Evolutionary conservation across 1,284 basidiomycete genomes (phyloP), one percentile per base, ranked within the genome.

Genomic region (Vanrija sp.): DNA sequence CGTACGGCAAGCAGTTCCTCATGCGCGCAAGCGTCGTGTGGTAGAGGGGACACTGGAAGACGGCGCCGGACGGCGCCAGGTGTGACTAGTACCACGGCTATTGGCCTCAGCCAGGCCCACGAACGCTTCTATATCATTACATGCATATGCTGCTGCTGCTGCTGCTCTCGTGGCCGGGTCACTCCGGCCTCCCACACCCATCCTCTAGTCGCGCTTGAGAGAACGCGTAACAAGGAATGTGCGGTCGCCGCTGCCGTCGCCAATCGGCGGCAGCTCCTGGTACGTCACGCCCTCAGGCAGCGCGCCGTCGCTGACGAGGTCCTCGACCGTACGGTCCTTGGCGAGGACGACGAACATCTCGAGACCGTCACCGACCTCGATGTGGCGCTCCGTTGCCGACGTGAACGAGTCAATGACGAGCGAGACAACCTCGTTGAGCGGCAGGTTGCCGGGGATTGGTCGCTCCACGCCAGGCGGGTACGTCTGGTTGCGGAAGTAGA

Each of bases 351-450:
- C 81, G 69, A 87, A 94, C 65, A 95, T 88, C 72, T 96, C 92
- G 52, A 96, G 82, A 4, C 88, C 89, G 74, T 97, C 93, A 52
- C 93, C 93, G 58, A 97, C 92, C 83, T 96, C 92, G 72, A 97
- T 97, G 76, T 97, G 93, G 64, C 93, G 85, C 79, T 97, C 93
- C 14, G 93, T 95, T 34, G 93, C 93, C 63, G 89, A 85, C 19
- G 91, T 90, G 67, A 80, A 81, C 18, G 78, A 75, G 79, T 97
- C 93, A 58, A 91, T 88, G 64, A 96, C 91, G 71, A 97, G 84
- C 28, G 83, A 80, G 51, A 95, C 79, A 4, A 96, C 91, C 25
- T 85, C 86, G 21, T 81, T 75, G 59, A 97, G 80, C 15, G 91
- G 87, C 46, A 96, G 79, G 77, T 93, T 89, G 39, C 81, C 80